Percentiles rank a stretch among this genome's conserved stretches.
These are phyloP conservation scores for Pseudoturritis turrita DNA, from an alignment of 345 rosid genomes.

Conservation along the genomic window DNA sequence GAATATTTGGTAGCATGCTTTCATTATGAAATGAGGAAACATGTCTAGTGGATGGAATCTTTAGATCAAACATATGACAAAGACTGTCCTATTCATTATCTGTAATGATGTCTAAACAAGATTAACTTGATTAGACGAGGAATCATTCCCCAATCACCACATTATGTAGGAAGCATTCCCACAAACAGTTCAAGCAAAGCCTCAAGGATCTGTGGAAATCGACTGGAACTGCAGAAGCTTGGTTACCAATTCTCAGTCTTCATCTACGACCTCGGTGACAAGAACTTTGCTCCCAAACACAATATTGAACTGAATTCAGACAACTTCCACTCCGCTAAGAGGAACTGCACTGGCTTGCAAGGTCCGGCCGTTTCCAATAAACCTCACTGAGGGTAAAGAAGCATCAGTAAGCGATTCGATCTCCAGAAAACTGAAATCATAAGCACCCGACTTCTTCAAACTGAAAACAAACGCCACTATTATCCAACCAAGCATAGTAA, in stretches of 20 bases:
- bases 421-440: slow-evolving; percentile 74
- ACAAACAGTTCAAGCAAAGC: slow-evolving; percentile 19
- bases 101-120: slow-evolving; percentile 8
- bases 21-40: slow-evolving; percentile 20
- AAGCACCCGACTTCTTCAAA: slow-evolving; percentile 86
- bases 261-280: not conserved
- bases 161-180: not conserved
- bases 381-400: slow-evolving; percentile 78
- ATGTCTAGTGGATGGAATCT: slow-evolving; percentile 15
- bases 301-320: slow-evolving; percentile 23
- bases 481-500: slow-evolving; percentile 85
- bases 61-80: slow-evolving; percentile 3
- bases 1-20: not conserved
- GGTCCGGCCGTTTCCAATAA: slow-evolving; percentile 69
- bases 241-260: slow-evolving; percentile 5
- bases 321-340: slow-evolving; percentile 59
- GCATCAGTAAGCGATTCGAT: slow-evolving; percentile 86
- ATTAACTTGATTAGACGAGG: not conserved
- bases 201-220: not conserved
- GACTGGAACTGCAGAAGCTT: slow-evolving; percentile 3
- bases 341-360: slow-evolving; percentile 75
- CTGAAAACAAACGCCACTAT: slow-evolving; percentile 66
- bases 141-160: slow-evolving; percentile 10
- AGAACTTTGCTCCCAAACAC: not conserved
- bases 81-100: not conserved